Evolutionary conservation across 176 grass and related monocot species (phyloP).

Genomic region (Olyra latifolia): DNA sequence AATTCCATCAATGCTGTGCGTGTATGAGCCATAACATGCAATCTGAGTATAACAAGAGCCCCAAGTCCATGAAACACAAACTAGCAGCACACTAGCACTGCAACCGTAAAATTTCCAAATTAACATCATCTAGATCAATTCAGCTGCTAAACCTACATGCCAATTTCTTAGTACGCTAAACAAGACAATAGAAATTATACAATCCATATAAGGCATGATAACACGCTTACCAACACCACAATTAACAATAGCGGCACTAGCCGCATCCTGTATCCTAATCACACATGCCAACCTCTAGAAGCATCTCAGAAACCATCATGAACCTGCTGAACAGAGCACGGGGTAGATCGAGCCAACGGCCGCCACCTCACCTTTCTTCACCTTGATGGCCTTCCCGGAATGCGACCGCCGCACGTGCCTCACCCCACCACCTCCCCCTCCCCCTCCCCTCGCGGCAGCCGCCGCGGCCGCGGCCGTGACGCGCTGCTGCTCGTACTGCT

Average conservation of each 20-base stretch:
- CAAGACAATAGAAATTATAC: background rate
- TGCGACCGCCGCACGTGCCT: constrained; percentile 75
- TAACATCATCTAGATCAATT: background rate
- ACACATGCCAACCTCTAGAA: constrained; percentile 8
- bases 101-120: background rate
- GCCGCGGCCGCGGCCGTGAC: constrained; percentile 34
- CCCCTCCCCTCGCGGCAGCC: constrained; percentile 8
- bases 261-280: background rate
- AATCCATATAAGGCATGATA: background rate
- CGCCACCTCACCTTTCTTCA: constrained; percentile 84
- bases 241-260: background rate
- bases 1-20: background rate
- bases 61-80: background rate
- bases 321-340: constrained; percentile 12
- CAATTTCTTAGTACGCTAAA: background rate
- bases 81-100: background rate
- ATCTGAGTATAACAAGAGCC: background rate
- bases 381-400: constrained; percentile 85
- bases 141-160: constrained; percentile 14
- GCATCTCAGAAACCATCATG: constrained; percentile 7
- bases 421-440: background rate
- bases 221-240: background rate
- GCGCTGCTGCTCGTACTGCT: constrained; percentile 56
- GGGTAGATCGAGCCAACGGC: constrained; percentile 23
- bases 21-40: background rate